Conservation (phyloP, 768 basidiomycete species). For the Auriscalpium orientale region DNA sequence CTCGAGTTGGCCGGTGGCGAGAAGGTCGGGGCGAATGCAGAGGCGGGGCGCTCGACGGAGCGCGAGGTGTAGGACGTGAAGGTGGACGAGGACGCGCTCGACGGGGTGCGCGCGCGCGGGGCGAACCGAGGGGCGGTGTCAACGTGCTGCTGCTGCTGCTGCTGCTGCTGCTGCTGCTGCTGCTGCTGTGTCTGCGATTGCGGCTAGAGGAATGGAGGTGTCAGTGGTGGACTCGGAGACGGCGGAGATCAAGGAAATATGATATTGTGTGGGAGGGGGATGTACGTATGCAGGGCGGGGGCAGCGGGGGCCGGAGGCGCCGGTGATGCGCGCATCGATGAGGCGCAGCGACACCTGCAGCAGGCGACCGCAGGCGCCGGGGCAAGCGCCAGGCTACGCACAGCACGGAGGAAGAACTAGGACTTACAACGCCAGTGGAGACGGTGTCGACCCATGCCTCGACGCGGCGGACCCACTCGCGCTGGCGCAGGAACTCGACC, state of each 20-base stretch:
- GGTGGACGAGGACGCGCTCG: too few relatives aligned
- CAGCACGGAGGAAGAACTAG: not conserved
- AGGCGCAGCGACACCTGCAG: not conserved
- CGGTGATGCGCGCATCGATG: conserved; percentile 5
- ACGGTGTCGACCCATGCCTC: conserved; percentile 15
- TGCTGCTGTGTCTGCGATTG: too few relatives aligned
- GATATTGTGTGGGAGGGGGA: not conserved
- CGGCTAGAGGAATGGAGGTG: too few relatives aligned
- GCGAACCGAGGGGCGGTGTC: too few relatives aligned
- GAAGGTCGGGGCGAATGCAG: too few relatives aligned
- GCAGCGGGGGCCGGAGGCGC: not conserved
- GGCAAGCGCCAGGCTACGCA: not conserved
- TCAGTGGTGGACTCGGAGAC: too few relatives aligned
- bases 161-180: too few relatives aligned
- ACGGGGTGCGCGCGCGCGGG: too few relatives aligned
- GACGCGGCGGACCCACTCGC: conserved; percentile 17
- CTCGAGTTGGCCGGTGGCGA: not conserved
- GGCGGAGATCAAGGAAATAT: too few relatives aligned
- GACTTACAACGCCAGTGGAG: conserved; percentile 9
- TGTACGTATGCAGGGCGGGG: not conserved
- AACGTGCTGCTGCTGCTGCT: too few relatives aligned
- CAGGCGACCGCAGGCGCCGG: not conserved
- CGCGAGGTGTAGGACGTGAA: too few relatives aligned
- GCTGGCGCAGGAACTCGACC: conserved; percentile 12
- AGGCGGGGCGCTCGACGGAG: too few relatives aligned